Percentiles rank a stretch among this genome's conserved stretches.
Evolutionary conservation across 345 rosid genomes (phyloP).

Genomic region (Rhizophora mangle): DNA sequence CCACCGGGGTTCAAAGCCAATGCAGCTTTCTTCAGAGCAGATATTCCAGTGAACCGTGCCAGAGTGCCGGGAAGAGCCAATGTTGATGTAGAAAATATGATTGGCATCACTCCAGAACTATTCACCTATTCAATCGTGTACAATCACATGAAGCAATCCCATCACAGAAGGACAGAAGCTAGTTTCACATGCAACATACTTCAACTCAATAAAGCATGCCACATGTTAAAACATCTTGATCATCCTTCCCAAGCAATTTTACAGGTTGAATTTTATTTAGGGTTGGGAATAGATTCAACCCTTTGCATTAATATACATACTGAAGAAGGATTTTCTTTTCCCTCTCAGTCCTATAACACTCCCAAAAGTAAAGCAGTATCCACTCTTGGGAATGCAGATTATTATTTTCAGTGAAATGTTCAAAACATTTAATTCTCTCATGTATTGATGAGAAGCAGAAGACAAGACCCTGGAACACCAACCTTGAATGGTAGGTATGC

Average conservation of each 20-base stretch:
- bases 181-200: neutral
- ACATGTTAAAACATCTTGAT: neutral
- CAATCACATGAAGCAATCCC: neutral
- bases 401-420: neutral
- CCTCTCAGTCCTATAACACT: neutral
- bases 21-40: conserved; percentile 81
- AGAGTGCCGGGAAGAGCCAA: conserved; percentile 92
- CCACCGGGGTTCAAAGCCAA: conserved; percentile 89
- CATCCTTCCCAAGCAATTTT: neutral
- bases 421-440: conserved; percentile 3
- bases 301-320: neutral
- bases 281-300: neutral
- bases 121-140: conserved; percentile 48
- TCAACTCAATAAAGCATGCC: neutral
- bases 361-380: too few species aligned
- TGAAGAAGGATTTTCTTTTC: neutral
- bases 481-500: conserved; percentile 98
- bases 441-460: neutral
- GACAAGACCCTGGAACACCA: conserved; percentile 16
- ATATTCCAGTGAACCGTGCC: conserved; percentile 84
- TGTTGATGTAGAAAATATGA: conserved; percentile 93
- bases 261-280: neutral
- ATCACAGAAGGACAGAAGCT: neutral
- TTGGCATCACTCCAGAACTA: conserved; percentile 98
- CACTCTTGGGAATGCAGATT: too few species aligned